These are phyloP conservation scores for Suillus ampliporus DNA, from an alignment of 768 basidiomycete species.

Conservation along the genomic window DNA sequence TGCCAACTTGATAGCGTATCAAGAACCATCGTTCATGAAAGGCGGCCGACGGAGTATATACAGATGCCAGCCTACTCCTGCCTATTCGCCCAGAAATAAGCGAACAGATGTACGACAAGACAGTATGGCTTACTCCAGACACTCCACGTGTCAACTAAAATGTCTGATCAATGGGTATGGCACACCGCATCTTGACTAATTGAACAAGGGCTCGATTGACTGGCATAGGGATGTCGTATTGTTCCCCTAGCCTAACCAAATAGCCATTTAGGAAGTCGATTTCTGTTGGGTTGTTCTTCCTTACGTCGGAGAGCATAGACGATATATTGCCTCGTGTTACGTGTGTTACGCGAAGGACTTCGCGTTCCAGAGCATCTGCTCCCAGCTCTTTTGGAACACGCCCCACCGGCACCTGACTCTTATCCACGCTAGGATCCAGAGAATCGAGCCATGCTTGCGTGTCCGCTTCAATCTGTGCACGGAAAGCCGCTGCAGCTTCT, in stretches of 20 bases:
- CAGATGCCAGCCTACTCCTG: not conserved
- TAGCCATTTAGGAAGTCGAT: constrained; percentile 87
- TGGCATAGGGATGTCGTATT: constrained; percentile 62
- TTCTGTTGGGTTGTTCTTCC: constrained; percentile 68
- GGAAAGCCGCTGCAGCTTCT: constrained; percentile 75
- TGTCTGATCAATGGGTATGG: constrained; percentile 58
- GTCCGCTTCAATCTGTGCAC: constrained; percentile 52
- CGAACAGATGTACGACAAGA: not conserved
- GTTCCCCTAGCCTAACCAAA: constrained; percentile 63
- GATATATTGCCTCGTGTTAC: constrained; percentile 73
- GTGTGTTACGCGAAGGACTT: constrained; percentile 63
- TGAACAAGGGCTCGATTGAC: constrained; percentile 59
- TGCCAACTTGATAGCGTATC: not conserved
- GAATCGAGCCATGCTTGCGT: constrained; percentile 29
- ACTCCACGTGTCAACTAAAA: constrained; percentile 17
- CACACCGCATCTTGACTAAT: constrained; percentile 62
- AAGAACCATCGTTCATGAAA: not conserved
- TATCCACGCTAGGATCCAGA: constrained; percentile 29
- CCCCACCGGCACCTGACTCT: constrained; percentile 34
- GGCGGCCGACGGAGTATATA: not conserved
- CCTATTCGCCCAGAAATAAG: not conserved
- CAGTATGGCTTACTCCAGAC: not conserved
- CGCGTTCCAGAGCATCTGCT: constrained; percentile 50
- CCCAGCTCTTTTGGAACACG: constrained; percentile 55
- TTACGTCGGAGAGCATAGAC: constrained; percentile 80